phyloP scores from a whole-genome alignment of 129 eudicot genomes.

The Erigeron canadensis region DNA sequence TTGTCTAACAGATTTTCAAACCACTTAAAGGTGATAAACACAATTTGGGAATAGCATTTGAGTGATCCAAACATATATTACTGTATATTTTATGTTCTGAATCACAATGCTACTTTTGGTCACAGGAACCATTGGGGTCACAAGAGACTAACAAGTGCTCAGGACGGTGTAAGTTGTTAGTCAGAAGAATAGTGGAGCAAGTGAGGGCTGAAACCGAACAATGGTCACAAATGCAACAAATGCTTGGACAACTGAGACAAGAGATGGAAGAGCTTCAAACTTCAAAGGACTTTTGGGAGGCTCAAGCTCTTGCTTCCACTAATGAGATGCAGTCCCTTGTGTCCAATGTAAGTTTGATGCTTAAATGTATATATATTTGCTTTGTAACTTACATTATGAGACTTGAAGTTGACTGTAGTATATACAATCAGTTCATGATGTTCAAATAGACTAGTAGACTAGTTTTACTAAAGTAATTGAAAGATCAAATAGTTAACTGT shows the following conservation, averaged over 20 bases:
- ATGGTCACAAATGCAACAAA: constrained; percentile 89
- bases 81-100: constrained; percentile 12
- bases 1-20: constrained; percentile 41
- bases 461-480: no score
- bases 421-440: no score
- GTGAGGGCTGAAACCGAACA: constrained; percentile 89
- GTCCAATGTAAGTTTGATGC: constrained; percentile 38
- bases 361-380: background rate
- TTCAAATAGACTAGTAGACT: no score
- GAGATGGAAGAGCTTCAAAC: constrained; percentile 81
- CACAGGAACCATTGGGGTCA: constrained; percentile 46
- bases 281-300: constrained; percentile 77
- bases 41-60: background rate
- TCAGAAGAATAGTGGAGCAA: constrained; percentile 73
- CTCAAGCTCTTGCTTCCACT: constrained; percentile 51
- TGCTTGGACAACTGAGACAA: constrained; percentile 60
- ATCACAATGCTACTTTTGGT: background rate
- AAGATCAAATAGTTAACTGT: no score
- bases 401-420: background rate
- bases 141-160: constrained; percentile 49
- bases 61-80: background rate
- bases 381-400: background rate
- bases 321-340: constrained; percentile 40
- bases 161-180: constrained; percentile 80
- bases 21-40: constrained; percentile 40